Evolutionary conservation across 2,329 filamentous ascomycete species (phyloP), one percentile per base, ranked within the genome.

Genomic region (Zymoseptoria brevis): DNA sequence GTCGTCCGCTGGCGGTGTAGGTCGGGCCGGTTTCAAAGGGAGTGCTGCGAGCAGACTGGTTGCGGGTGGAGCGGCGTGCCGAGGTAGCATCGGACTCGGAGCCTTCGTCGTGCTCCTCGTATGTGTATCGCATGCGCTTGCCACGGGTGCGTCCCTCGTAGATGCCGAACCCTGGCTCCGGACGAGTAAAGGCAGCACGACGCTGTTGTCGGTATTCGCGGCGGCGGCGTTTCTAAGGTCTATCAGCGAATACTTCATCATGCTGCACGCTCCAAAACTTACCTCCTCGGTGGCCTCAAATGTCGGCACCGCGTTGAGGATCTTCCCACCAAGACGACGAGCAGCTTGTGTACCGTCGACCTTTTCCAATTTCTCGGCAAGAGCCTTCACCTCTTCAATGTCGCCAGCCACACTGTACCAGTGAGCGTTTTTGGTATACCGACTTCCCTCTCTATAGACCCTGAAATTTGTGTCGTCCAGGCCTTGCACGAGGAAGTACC

Each of bases 131-230:
- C 76, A 96, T 88, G 62, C 93, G 88, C 79, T 99, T 97, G 58
- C 94, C 94, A 60, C 94, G 86, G 4, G 95, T 99, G 56, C 94
- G 89, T 54, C 94, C 94, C 77, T 99, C 94, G 73, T 99, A 99
- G 59, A 96, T 80, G 0, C 92, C 96, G 72, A 93, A 95, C 4
- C 91, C 91, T 8, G 88, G 87, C 67, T 96, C 92, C 5, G 91
- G 90, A 4, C 91, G 85, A 65, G 88, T 83, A 75, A 97, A 97
- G 60, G 89, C 87, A 62, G 93, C 89, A 71, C 93, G 93, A 63
- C 90, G 89, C 67, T 85, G 82, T 71, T 90, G 84, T 16, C 94
- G 87, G 70, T 99, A 97, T 69, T 99, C 94, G 59, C 94, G 88
- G 51, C 92, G 88, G 74, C 87, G 90, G 57, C 94, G 89, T 82